A percentile compares a stretch with the other conserved stretches of the same genome.
These are phyloP conservation scores for Mycena galopus DNA, from an alignment of 768 basidiomycete species.

Conservation along the genomic window DNA sequence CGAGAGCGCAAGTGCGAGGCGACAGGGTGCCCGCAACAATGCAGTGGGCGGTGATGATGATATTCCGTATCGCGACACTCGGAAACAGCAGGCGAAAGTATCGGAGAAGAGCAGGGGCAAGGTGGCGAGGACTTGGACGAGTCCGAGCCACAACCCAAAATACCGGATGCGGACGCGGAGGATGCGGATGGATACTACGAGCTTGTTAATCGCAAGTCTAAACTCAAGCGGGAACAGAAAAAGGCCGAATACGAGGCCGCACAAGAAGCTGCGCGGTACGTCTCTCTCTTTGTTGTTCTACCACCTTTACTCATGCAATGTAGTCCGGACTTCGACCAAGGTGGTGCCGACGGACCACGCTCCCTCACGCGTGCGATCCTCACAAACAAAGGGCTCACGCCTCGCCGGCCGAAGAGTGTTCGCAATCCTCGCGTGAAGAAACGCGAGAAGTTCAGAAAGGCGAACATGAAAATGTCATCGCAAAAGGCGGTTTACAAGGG, in stretches of 20 bases:
- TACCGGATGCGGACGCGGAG: conserved; percentile 54
- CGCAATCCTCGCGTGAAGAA: conserved; percentile 99
- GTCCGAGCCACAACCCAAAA: conserved; percentile 58
- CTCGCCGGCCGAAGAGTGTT: conserved; percentile 87
- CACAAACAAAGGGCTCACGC: conserved; percentile 95
- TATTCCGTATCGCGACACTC: conserved; percentile 86
- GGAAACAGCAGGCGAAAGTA: conserved; percentile 67
- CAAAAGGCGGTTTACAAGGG: conserved; percentile 96
- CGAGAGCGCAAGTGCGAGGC: conserved; percentile 80
- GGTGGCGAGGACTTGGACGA: conserved; percentile 80
- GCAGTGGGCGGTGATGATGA: conserved; percentile 94
- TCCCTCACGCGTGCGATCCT: conserved; percentile 92
- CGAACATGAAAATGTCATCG: conserved; percentile 90
- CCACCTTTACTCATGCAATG: conserved; percentile 15
- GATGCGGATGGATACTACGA: conserved; percentile 90
- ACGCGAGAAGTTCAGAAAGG: conserved; percentile 91
- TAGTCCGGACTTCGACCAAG: conserved; percentile 50
- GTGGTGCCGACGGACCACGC: conserved; percentile 76
- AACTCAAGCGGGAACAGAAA: conserved; percentile 82
- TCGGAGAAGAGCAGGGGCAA: conserved; percentile 55
- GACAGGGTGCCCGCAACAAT: conserved; percentile 78
- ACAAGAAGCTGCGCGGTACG: conserved; percentile 70
- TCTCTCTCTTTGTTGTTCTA: conserved; percentile 21
- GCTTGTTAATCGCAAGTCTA: conserved; percentile 81
- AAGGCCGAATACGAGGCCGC: conserved; percentile 84